These are phyloP conservation scores for Brachypodium distachyon DNA, from an alignment of 202 grass and related monocot species.

Conservation along the genomic window DNA sequence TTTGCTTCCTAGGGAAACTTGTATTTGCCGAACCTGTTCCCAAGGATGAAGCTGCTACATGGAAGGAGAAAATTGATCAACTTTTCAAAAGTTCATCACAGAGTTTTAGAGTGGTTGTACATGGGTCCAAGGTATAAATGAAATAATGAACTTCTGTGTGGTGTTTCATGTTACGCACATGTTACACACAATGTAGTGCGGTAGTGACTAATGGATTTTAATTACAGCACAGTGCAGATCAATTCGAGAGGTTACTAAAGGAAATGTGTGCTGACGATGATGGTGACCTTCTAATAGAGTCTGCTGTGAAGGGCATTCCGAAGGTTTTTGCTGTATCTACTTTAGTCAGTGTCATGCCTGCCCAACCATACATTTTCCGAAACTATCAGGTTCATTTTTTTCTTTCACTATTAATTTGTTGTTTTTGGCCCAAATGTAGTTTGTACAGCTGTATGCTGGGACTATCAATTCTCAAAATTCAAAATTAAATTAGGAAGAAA, in stretches of 20 bases:
- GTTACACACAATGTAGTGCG: background rate
- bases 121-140: conserved; percentile 84
- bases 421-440: conserved; percentile 22
- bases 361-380: conserved; percentile 90
- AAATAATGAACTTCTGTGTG: conserved; percentile 15
- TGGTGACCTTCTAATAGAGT: conserved; percentile 96
- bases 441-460: background rate
- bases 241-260: conserved; percentile 89
- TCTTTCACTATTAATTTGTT: background rate
- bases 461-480: background rate
- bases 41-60: conserved; percentile 88
- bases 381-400: conserved; percentile 85
- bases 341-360: conserved; percentile 88
- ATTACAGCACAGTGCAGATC: conserved; percentile 98
- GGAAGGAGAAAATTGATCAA: conserved; percentile 95
- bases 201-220: conserved; percentile 20
- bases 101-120: conserved; percentile 98
- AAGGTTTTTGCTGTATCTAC: conserved; percentile 99
- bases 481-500: conserved; percentile 14
- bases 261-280: conserved; percentile 95
- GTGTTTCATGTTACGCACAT: background rate
- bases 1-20: conserved; percentile 74
- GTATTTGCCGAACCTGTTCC: conserved; percentile 92
- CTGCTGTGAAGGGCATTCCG: conserved; percentile 84
- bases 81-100: conserved; percentile 98